phyloP scores from a whole-genome alignment of 331 rosid species.

The Malus hybrid region DNA sequence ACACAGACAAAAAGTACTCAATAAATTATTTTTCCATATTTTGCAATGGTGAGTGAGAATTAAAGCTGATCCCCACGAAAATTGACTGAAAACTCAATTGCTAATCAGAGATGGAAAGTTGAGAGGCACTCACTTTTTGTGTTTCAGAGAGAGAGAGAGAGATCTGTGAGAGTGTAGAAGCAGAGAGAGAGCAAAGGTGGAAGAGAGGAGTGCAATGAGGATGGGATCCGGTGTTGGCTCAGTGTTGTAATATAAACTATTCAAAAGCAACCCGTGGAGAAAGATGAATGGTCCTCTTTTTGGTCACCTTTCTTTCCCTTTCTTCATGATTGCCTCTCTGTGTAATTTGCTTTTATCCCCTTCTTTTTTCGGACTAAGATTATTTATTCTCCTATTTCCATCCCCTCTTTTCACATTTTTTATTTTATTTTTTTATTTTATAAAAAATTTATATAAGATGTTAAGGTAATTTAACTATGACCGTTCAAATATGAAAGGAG shows the following conservation, averaged over 20 bases:
- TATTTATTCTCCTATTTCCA: no score
- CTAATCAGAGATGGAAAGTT: neutral
- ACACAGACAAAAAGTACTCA: neutral
- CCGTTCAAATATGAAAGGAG: no score
- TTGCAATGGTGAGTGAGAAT: neutral
- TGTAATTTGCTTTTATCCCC: neutral
- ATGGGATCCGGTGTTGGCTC: slow-evolving; percentile 30
- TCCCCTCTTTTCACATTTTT: no score
- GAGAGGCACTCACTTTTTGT: slow-evolving; percentile 25
- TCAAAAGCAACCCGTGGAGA: neutral
- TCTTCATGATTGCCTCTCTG: neutral
- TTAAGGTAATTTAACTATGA: no score
- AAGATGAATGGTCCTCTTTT: neutral
- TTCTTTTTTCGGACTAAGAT: neutral
- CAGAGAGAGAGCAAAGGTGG: neutral
- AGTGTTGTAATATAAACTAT: neutral
- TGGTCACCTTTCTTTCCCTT: neutral
- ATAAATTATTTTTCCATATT: neutral
- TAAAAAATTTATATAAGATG: no score
- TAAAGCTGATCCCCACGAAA: neutral
- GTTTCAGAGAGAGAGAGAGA: slow-evolving; percentile 11
- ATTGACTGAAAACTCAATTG: neutral
- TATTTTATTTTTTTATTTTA: no score
- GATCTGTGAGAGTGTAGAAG: neutral
- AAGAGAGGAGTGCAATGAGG: neutral